A percentile compares a stretch with the other conserved stretches of the same genome.
These are phyloP conservation scores for Chondrus crispus DNA, from an alignment of 23 red algal species.

Conservation along the genomic window DNA sequence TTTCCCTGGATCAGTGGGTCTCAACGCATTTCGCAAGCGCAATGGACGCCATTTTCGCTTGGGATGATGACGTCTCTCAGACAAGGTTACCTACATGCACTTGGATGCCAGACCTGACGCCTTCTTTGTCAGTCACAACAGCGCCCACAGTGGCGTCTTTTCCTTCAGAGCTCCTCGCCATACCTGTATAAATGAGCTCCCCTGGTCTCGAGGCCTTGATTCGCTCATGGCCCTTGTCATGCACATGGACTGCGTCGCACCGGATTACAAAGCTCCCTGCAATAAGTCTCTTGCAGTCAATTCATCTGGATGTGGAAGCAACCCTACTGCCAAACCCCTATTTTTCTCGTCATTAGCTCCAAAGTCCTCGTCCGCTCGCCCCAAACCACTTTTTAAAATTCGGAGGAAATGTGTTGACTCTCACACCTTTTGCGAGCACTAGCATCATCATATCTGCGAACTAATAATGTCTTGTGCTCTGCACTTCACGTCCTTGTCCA, in stretches of 20 bases:
- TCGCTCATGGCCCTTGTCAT: background rate
- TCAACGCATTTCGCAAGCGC: background rate
- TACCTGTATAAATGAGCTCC: background rate
- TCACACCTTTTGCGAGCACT: too few relatives aligned
- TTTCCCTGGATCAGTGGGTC: too few relatives aligned
- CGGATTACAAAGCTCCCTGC: constrained; percentile 1
- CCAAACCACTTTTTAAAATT: too few relatives aligned
- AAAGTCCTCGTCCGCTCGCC: background rate
- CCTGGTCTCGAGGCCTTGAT: constrained; percentile 1
- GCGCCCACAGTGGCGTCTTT: constrained; percentile 19
- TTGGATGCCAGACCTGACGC: constrained; percentile 43
- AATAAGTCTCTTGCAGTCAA: background rate
- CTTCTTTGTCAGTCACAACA: constrained; percentile 9
- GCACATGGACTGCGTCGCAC: constrained; percentile 16
- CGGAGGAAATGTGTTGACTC: too few relatives aligned
- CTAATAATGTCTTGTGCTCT: too few relatives aligned
- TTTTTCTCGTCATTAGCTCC: background rate
- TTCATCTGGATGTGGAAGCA: background rate
- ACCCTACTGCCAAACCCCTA: background rate
- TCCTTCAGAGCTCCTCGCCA: background rate
- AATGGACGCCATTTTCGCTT: background rate
- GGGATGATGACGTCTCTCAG: background rate
- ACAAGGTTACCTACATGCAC: constrained; percentile 11
- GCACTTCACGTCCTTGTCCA: too few relatives aligned
- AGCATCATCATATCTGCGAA: too few relatives aligned